Conservation (phyloP, 352 stramenopile genomes). For the Phytophthora nicotianae region DNA sequence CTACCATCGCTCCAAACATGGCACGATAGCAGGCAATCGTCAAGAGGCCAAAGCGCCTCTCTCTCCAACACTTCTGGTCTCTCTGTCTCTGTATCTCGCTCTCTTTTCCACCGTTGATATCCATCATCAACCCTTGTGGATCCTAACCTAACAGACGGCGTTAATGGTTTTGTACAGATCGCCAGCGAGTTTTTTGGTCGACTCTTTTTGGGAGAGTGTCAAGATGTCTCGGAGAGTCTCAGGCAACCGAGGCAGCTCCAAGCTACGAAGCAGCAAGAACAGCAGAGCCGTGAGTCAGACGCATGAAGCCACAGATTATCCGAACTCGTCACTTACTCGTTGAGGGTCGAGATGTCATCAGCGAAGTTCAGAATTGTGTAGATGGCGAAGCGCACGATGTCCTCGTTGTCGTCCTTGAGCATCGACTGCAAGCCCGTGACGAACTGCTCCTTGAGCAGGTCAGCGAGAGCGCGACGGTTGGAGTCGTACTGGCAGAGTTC, state of each 20-base stretch:
- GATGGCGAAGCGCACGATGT: constrained; percentile 79
- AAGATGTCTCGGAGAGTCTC: constrained; percentile 64
- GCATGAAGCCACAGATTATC: background rate
- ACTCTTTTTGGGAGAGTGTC: constrained; percentile 64
- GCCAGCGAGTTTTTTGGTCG: constrained; percentile 72
- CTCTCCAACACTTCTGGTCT: constrained; percentile 9
- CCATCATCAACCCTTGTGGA: constrained; percentile 7
- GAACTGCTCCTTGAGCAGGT: constrained; percentile 56
- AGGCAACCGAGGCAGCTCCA: constrained; percentile 63
- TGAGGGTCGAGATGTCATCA: constrained; percentile 49
- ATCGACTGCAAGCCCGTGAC: constrained; percentile 58
- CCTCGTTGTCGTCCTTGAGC: constrained; percentile 73
- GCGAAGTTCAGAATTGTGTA: constrained; percentile 76
- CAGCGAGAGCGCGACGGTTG: constrained; percentile 53
- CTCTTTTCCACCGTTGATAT: constrained; percentile 26
- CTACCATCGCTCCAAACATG: constrained; percentile 22
- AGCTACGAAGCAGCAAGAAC: constrained; percentile 29
- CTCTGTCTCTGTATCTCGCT: constrained; percentile 23
- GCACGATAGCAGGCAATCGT: constrained; percentile 26
- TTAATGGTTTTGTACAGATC: constrained; percentile 71
- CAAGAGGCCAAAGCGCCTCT: constrained; percentile 14
- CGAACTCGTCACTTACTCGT: constrained; percentile 39
- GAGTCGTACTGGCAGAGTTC: constrained; percentile 63
- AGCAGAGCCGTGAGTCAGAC: constrained; percentile 6
- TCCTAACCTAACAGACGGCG: constrained; percentile 48